These are phyloP conservation scores for Heliamphora pulchella DNA, from an alignment of 179 eudicot species.

Conservation along the genomic window DNA sequence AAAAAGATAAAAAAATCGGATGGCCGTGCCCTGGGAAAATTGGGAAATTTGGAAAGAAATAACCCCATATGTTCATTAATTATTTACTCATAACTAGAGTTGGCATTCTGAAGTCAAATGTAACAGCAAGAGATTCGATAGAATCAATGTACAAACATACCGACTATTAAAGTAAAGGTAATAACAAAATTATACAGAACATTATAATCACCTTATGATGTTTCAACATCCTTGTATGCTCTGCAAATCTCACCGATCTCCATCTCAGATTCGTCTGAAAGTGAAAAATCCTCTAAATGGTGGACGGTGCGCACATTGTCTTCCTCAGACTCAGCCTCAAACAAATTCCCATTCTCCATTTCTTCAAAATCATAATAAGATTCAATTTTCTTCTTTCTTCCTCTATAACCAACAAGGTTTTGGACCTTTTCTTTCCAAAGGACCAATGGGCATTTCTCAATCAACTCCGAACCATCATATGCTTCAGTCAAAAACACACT, in stretches of 20 bases:
- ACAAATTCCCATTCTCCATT: slow-evolving; percentile 41
- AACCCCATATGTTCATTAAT: not conserved
- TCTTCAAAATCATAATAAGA: slow-evolving; percentile 50
- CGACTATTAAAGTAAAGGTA: not conserved
- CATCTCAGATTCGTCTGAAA: slow-evolving; percentile 55
- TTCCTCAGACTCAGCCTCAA: slow-evolving; percentile 51
- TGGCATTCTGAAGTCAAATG: not conserved
- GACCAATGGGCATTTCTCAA: slow-evolving; percentile 68
- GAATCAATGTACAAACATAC: not conserved
- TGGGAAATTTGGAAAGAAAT: not conserved
- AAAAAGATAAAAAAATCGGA: too few relatives aligned
- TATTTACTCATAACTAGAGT: not conserved
- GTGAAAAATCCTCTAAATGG: slow-evolving; percentile 33
- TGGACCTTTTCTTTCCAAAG: slow-evolving; percentile 84
- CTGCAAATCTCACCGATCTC: slow-evolving; percentile 57
- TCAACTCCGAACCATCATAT: slow-evolving; percentile 68
- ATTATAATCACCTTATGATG: slow-evolving; percentile 11
- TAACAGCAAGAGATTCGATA: not conserved
- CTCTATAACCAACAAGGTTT: slow-evolving; percentile 62
- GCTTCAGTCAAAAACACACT: slow-evolving; percentile 88
- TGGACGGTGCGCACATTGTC: slow-evolving; percentile 33
- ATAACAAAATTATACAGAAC: not conserved
- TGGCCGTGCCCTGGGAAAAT: too few relatives aligned
- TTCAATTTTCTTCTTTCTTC: slow-evolving; percentile 48
- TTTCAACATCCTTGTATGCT: slow-evolving; percentile 40